Evolutionary conservation across 805 yeast species (phyloP), one percentile per base, ranked within the genome.

Genomic region (Saturnispora ahearnii): DNA sequence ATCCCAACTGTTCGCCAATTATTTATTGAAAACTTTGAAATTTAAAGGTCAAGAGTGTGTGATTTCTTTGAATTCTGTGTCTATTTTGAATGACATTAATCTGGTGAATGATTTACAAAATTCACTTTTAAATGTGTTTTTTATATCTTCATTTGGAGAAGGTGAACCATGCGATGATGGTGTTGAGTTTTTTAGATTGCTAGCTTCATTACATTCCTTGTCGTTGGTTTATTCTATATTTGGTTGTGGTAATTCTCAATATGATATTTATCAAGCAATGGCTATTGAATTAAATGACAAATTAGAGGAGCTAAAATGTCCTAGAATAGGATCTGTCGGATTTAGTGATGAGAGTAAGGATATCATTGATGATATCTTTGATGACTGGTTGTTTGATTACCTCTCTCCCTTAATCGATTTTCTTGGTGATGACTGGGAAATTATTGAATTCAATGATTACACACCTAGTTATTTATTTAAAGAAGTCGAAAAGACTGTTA

Each of bases 111-210:
- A 40, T 37, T 36, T 37, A 28, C 28, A 18, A 29, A 29, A 26
- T 3, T 45, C 18, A 18, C 40, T 41, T 3, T 33, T 58, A 2
- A 63, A 67, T 29, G 65, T 74, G 47, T 81, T 90, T 60, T 75
- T 90, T 60, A 70, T 91, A 62, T 88, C 97, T 28, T 85, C 96
- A 7, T 89, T 90, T 61, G 98, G 98, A 54, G 97, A 91, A 66
- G 98, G 98, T 60, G 98, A 91, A 63, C 95, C 95, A 56, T 90
- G 98, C 30, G 96, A 90, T 63, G 86, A 87, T 59, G 91, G 95
- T 4, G 73, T 77, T 29, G 77, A 76, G 21, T 84, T 89, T 60
- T 81, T 76, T 61, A 79, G 79, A 45, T 74, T 65, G 61, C 73
- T 60, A 15, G 26, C 32, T 4, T 22, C 28, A 18, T 11, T 15